Percentiles rank a stretch among this genome's conserved stretches.
Conservation (phyloP, 495 filamentous ascomycete genomes). For the Lepraria neglecta region DNA sequence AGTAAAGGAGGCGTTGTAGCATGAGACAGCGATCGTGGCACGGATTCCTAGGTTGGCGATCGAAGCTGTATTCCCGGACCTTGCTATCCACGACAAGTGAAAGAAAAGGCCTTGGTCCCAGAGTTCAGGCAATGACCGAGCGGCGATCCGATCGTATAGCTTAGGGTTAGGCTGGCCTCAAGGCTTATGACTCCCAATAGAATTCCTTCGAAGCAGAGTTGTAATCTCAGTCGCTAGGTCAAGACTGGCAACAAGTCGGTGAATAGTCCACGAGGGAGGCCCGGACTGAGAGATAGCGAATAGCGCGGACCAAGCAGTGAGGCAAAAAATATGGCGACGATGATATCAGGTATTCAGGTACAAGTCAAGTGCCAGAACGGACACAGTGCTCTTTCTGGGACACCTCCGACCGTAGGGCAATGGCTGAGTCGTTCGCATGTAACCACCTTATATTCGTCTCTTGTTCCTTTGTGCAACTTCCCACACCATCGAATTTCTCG, state of each 20-base stretch:
- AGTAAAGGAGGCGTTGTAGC: neutral
- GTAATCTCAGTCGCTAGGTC: neutral
- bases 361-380: conserved; percentile 11
- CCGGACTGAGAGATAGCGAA: neutral
- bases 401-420: conserved; percentile 13
- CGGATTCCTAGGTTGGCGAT: neutral
- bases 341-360: conserved; percentile 12
- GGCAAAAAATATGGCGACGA: neutral
- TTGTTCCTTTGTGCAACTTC: conserved; percentile 4
- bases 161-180: neutral
- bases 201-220: neutral
- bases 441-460: neutral
- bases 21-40: conserved; percentile 8
- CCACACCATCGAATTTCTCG: conserved; percentile 2
- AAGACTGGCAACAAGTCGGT: neutral
- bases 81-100: neutral
- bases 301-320: neutral
- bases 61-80: neutral
- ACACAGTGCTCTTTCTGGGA: conserved; percentile 13
- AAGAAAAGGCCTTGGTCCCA: neutral
- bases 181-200: neutral
- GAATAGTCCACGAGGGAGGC: neutral
- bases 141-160: neutral
- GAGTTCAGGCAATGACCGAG: neutral
- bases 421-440: neutral